These are phyloP conservation scores for Stropharia rugosoannulata DNA, from an alignment of 768 basidiomycete species.

Conservation along the genomic window DNA sequence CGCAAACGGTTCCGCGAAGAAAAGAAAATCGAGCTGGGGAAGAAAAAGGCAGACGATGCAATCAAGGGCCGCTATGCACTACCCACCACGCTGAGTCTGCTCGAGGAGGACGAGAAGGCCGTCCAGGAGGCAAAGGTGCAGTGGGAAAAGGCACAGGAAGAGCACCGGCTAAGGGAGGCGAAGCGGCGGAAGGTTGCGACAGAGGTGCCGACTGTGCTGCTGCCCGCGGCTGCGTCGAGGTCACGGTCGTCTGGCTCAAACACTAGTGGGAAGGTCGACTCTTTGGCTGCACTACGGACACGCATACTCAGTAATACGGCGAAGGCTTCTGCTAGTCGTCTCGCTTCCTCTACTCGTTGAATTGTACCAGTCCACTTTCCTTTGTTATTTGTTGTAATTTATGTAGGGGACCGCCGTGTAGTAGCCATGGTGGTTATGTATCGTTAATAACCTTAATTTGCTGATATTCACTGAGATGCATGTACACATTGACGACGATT, in stretches of 20 bases:
- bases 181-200: conserved; percentile 48
- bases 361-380: too few species aligned
- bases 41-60: conserved; percentile 65
- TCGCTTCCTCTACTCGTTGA: background rate
- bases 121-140: conserved; percentile 60
- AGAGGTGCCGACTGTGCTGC: conserved; percentile 24
- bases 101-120: conserved; percentile 63
- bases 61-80: conserved; percentile 79
- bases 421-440: too few species aligned
- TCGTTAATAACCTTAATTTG: too few species aligned
- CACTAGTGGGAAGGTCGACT: background rate
- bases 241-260: background rate
- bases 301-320: conserved; percentile 60
- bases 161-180: conserved; percentile 39
- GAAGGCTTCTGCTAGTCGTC: conserved; percentile 25
- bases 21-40: conserved; percentile 76
- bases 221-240: background rate
- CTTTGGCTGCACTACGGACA: conserved; percentile 44
- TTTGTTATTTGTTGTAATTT: too few species aligned
- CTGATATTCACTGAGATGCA: too few species aligned
- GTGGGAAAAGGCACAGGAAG: conserved; percentile 56
- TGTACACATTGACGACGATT: too few species aligned
- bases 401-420: too few species aligned
- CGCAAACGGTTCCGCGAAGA: conserved; percentile 84
- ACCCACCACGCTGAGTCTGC: conserved; percentile 62